Percentiles rank a stretch among this genome's conserved stretches.
Conservation (phyloP, 176 grass and related monocot genomes). For the Eragrostis curvula region DNA sequence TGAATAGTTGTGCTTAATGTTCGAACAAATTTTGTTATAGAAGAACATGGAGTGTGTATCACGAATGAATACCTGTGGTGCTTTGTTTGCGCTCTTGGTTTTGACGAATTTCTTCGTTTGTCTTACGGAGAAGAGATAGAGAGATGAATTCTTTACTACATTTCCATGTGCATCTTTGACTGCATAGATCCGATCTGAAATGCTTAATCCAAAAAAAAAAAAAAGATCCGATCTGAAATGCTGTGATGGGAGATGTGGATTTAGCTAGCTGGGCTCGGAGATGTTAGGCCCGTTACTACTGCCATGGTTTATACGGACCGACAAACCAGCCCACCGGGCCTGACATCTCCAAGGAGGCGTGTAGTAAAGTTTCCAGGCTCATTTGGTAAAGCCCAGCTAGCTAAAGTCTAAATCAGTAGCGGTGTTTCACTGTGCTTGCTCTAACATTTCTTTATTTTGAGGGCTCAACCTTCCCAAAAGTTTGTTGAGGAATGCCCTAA, state of each 20-base stretch:
- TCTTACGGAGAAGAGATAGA: neutral
- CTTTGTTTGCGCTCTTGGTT: neutral
- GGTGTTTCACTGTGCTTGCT: neutral
- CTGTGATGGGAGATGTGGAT: too few relatives aligned
- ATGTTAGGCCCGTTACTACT: too few relatives aligned
- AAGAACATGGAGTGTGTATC: neutral
- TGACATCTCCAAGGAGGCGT: neutral
- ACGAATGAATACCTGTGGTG: neutral
- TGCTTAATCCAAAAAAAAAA: too few relatives aligned
- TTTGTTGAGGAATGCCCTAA: neutral
- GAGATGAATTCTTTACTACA: neutral
- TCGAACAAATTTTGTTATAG: neutral
- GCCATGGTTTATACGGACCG: neutral
- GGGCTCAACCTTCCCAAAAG: neutral
- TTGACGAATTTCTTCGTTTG: neutral
- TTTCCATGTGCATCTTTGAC: conserved; percentile 5
- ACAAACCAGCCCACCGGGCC: neutral
- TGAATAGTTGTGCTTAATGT: neutral
- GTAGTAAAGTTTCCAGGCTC: neutral
- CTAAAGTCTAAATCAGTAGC: neutral
- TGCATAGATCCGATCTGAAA: neutral
- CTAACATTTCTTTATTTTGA: neutral
- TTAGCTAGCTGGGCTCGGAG: too few relatives aligned
- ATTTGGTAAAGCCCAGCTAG: neutral
- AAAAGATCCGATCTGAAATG: neutral